Base-by-base conservation (phyloP, 331 rosid genomes). In the Telfairia occidentalis region DNA sequence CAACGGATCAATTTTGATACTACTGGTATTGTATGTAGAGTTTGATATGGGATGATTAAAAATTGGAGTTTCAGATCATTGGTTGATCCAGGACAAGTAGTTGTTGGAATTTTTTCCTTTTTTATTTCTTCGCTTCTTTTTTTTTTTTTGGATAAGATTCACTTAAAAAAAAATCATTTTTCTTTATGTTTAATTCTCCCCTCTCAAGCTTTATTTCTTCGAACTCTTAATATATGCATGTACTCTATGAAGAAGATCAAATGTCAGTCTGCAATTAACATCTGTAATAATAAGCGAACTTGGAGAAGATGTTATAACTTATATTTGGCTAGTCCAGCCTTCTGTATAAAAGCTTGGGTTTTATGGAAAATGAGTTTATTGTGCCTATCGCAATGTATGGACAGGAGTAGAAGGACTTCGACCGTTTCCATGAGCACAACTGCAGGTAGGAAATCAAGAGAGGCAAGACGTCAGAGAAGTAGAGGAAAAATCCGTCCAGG, bases 401-500 rank as follows among this genome's bases (percentile, higher is more conserved):
- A 77, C 93, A 92, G 97, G 81, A 84, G 90, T 81, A 84, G 90
- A 78, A 86, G 71, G 78, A 91, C 92, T 82, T 82, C 90, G 42
- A 83, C 88, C 55, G 85, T 85, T 49, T 87, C 99, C 34, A 18
- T 84, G 43, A 80, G 82, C 73, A 83, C 98, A 77, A 77, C 88
- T 66, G 87, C 93, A 48, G 81, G 88, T 66, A 86, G 97, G 85
- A 95, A 85, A 80, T 96, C 96, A 67, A 88, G 96, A 85, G 97
- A 95, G 13, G 66, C 72, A 43, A 85, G 91, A 83, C 96, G 97
- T 28, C 99, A 92, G 84, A 90, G 84, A 55, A 95, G 92, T 79
- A 90, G 89, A 81, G 99, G 97, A 63, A 95, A 92, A 84, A 95
- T 95, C 76, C 99, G 99, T 74, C 90, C 96, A 3, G 99, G 99